Evolutionary conservation across 768 basidiomycete genomes (phyloP), one percentile per base, ranked within the genome.

Genomic region (Lentinula sp.): DNA sequence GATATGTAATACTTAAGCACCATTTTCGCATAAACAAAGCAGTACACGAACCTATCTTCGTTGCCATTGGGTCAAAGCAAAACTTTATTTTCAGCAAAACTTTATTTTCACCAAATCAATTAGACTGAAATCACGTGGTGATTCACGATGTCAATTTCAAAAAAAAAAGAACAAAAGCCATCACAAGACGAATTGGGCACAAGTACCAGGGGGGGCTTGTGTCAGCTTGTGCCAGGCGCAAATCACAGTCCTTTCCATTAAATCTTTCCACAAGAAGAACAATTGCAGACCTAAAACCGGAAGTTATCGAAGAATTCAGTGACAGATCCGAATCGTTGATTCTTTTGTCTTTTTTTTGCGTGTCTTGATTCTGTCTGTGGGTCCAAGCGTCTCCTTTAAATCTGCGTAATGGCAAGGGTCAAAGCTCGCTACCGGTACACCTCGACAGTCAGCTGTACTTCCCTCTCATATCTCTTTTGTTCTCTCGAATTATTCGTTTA

Each of bases 21-120:
- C 32, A 57, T 4, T 23, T 2, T 56, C 40, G 40, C 10, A 37
- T 23, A 55, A 23, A 21, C 23, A 45, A 61, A 11, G 10, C 42
- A 43, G 35, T 21, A 18, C 4, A 59, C 57, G 28, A 61, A 78
- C 77, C 76, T 65, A 76, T 71, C 69, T 75, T 78, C 23, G 59
- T 59, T 21, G 63, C 63, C 50, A 54, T 63, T 39, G 35, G 13
- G 49, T 51, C 45, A 60, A 60, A 43, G 56, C 21, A 57, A 57
- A 7, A 8, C 9, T 32, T 21, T 10, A 16, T 31, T 16, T 32
- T 10, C 18, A 10, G 18, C 11, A 42, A 57, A 7, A 8, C 9
- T 32, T 21, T 10, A 16, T 31, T 16, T 32, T 10, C 18, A 10
- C 18, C 11, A 42, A 48, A 45, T 28, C n/a, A 58, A 6, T 16